Percentiles rank a stretch among this genome's conserved stretches.
These are phyloP conservation scores for Endothia cerciana DNA, from an alignment of 2,329 filamentous ascomycete species.

Conservation along the genomic window DNA sequence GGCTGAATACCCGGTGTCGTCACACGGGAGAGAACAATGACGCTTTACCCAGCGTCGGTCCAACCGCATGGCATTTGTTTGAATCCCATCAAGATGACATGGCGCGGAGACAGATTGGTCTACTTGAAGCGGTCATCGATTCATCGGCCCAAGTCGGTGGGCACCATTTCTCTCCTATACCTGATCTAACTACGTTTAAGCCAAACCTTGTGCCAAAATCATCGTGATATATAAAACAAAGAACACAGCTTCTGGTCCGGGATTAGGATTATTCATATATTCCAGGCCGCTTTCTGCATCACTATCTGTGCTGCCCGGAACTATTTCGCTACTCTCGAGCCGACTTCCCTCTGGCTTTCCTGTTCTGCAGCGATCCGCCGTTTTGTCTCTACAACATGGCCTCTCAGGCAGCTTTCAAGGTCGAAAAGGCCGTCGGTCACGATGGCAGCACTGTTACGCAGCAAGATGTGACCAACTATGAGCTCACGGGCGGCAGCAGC, in stretches of 20 bases:
- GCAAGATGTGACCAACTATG: slow-evolving; percentile 71
- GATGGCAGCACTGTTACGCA: slow-evolving; percentile 64
- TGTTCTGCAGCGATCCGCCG: too few relatives aligned
- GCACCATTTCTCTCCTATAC: too few relatives aligned
- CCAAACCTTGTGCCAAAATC: neutral
- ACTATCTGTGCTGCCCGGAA: neutral
- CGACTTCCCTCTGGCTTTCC: too few relatives aligned
- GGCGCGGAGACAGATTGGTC: neutral
- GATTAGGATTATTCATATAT: too few relatives aligned
- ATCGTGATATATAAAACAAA: neutral
- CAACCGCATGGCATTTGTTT: neutral
- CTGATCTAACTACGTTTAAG: neutral
- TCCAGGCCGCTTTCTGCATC: too few relatives aligned
- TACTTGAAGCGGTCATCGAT: slow-evolving; percentile 11
- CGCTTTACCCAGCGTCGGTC: neutral
- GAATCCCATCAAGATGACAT: neutral
- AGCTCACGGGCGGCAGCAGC: slow-evolving; percentile 47
- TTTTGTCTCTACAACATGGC: slow-evolving; percentile 46
- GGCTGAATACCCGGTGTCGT: neutral
- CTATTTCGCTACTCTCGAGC: neutral
- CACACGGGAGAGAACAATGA: slow-evolving; percentile 3
- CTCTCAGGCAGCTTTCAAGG: slow-evolving; percentile 68
- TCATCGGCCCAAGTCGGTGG: too few relatives aligned
- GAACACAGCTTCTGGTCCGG: too few relatives aligned
- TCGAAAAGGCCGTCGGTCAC: slow-evolving; percentile 72